Evolutionary conservation across 495 filamentous ascomycete genomes (phyloP).

Genomic region (Podospora pseudopauciseta): DNA sequence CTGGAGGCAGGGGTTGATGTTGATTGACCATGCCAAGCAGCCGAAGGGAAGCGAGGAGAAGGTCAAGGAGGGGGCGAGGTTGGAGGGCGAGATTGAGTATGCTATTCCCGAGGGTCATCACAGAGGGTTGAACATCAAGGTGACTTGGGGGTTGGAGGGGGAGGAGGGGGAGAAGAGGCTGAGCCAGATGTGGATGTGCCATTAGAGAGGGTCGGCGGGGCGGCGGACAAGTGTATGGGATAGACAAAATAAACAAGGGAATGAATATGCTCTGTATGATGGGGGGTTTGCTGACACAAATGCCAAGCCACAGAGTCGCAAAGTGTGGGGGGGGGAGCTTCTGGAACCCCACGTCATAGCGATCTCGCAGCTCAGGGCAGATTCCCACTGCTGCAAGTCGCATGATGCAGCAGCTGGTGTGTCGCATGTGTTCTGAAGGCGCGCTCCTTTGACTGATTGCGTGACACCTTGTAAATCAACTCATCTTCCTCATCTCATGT

Average conservation of each 20-base stretch:
- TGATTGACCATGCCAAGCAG: constrained; percentile 26
- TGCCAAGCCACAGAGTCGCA: not conserved
- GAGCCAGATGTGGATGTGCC: constrained; percentile 44
- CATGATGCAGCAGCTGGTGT: not conserved
- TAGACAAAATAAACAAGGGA: too few species aligned
- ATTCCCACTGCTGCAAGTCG: not conserved
- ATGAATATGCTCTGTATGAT: too few species aligned
- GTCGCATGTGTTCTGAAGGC: not conserved
- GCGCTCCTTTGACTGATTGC: not conserved
- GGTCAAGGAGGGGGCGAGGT: constrained; percentile 33
- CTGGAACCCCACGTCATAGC: not conserved
- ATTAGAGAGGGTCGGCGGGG: constrained; percentile 17
- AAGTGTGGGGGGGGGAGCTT: not conserved
- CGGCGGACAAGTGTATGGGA: too few species aligned
- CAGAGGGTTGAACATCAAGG: constrained; percentile 44
- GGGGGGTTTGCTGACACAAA: not conserved
- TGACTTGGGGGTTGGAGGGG: constrained; percentile 39
- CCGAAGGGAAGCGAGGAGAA: constrained; percentile 28
- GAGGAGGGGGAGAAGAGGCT: constrained; percentile 28
- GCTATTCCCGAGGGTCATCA: constrained; percentile 45
- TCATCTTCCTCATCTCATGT: not conserved
- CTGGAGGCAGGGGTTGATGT: constrained; percentile 76
- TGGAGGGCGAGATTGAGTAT: constrained; percentile 47
- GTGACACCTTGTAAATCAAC: not conserved
- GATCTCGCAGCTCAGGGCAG: not conserved